Conservation (phyloP, 1,284 basidiomycete species). For the Fomitopsis pinicola region DNA sequence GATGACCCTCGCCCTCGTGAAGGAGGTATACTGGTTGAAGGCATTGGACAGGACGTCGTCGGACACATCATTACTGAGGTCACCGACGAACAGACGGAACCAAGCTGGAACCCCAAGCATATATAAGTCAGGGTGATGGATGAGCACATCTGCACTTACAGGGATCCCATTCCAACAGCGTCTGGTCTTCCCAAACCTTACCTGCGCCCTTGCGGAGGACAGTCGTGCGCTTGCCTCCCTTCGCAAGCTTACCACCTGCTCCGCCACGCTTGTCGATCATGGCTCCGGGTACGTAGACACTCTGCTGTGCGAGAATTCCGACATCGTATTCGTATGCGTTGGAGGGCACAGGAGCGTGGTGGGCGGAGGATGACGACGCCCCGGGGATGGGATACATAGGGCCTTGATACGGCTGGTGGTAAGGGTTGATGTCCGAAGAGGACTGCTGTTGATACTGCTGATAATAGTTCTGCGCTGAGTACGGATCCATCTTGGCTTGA, state of each 20-base stretch:
- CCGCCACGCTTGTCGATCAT: conserved; percentile 84
- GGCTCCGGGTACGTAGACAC: conserved; percentile 83
- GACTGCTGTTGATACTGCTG: conserved; percentile 43
- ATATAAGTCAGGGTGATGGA: conserved; percentile 10
- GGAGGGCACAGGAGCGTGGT: conserved; percentile 77
- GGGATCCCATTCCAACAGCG: conserved; percentile 96
- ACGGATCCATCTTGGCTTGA: conserved; percentile 37
- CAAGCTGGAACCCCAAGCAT: conserved; percentile 57
- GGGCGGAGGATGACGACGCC: conserved; percentile 50
- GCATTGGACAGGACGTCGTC: conserved; percentile 92
- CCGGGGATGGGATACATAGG: conserved; percentile 66
- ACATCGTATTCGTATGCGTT: conserved; percentile 89
- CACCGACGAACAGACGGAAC: conserved; percentile 97
- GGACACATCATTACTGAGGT: conserved; percentile 97
- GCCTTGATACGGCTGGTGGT: conserved; percentile 74
- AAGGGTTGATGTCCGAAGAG: conserved; percentile 64
- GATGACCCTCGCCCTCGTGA: conserved; percentile 93
- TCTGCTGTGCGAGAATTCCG: conserved; percentile 81
- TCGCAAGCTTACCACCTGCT: conserved; percentile 78
- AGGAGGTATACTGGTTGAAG: conserved; percentile 90
- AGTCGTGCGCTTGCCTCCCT: conserved; percentile 90
- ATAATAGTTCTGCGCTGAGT: conserved; percentile 33
- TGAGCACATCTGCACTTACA: conserved; percentile 48
- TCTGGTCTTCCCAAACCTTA: conserved; percentile 97
- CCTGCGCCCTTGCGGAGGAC: conserved; percentile 94